phyloP scores from a whole-genome alignment of 2,329 filamentous ascomycete species.

The Emergomyces orientalis region DNA sequence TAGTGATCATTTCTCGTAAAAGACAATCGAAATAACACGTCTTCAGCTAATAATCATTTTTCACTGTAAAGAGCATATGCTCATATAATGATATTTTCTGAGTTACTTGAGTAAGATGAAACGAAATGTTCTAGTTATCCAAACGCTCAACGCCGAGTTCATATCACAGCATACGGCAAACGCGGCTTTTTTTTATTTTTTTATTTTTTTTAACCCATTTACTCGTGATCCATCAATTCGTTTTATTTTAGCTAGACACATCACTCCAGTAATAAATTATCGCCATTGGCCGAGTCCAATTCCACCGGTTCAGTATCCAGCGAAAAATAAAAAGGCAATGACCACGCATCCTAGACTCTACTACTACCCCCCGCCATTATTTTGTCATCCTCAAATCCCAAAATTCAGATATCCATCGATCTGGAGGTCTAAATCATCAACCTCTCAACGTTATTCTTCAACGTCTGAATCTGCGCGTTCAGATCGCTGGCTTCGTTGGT shows the following conservation, averaged over 20 bases:
- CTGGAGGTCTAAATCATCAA: slow-evolving; percentile 65
- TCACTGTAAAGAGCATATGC: too few relatives aligned
- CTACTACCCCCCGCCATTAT: background rate
- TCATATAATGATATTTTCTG: too few relatives aligned
- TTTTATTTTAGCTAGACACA: background rate
- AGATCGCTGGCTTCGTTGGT: slow-evolving; percentile 87
- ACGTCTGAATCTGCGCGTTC: slow-evolving; percentile 71
- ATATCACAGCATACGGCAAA: too few relatives aligned
- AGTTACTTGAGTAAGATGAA: too few relatives aligned
- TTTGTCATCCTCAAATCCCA: background rate
- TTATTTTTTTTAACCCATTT: background rate
- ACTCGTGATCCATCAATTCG: background rate
- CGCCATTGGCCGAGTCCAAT: background rate
- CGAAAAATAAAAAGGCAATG: background rate
- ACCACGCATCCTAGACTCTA: background rate
- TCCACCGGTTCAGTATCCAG: background rate
- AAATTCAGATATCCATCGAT: background rate
- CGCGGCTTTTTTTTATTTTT: background rate
- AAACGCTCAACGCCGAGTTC: too few relatives aligned
- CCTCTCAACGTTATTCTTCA: slow-evolving; percentile 94
- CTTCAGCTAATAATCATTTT: too few relatives aligned
- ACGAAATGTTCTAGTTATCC: too few relatives aligned
- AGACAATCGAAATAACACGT: too few relatives aligned
- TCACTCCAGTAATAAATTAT: background rate
- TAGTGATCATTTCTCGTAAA: too few relatives aligned